Evolutionary conservation across 2,329 filamentous ascomycete genomes (phyloP), one percentile per base, ranked within the genome.

Genomic region (Emericellopsis atlantica): DNA sequence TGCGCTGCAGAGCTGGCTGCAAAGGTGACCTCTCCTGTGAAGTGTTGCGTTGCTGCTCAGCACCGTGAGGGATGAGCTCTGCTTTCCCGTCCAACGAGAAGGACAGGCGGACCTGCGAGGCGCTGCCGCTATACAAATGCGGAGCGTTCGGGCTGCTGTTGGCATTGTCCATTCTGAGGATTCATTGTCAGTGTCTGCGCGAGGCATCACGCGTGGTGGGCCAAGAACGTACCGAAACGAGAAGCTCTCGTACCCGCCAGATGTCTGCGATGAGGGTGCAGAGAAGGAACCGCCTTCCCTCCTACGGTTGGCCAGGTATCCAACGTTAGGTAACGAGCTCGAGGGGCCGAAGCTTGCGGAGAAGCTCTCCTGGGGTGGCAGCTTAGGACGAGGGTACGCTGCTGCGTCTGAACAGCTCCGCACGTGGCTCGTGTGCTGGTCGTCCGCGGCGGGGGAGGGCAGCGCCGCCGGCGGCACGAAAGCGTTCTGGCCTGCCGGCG

Each of bases 21-120:
- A 18, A 26, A 16, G 66, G 64, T 7, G 26, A 29, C 3, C 26
- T 29, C 9, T 29, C 12, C 9, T 9, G 26, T 9, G 12, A 12
- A 9, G 6, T 12, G 26, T 29, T 29, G 26, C 26, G 26, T 9
- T 29, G 26, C 26, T 29, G 26, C 26, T 72, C 69, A 46, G 81
- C 76, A 46, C 81, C 72, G 41, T 37, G 39, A 10, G 41, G 39
- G 18, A 89, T 76, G 40, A 95, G 70, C 52, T 90, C 83, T n/a
- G 90, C 90, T 54, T 89, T 90, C 49, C 90, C 90, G 54, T 95
- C 87, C 26, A 89, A 72, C 15, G 86, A 92, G 53, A 92, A 78
- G 2, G 85, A 87, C 23, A 95, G 70, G 38, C 87, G 80, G 43
- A 94, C 36, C 37, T 62, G 60, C 36, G 62, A 60, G 9, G 38